A percentile compares a stretch with the other conserved stretches of the same genome.
These are phyloP conservation scores for Eimeria maxima DNA, from an alignment of 169 alveolate genomes.

Conservation along the genomic window DNA sequence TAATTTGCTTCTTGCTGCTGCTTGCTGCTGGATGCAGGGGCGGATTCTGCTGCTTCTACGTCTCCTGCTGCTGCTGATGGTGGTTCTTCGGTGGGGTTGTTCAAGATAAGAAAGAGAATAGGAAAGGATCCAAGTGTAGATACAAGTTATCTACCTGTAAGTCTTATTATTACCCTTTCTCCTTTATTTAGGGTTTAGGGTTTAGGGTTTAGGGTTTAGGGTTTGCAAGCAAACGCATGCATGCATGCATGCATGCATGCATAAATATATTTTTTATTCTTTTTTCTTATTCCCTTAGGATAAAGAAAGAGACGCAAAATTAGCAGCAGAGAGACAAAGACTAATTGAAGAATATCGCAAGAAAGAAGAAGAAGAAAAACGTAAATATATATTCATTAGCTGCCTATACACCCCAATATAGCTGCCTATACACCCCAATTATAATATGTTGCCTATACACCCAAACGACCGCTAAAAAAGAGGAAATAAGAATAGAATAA, in stretches of 20 bases:
- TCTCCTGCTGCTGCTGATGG: too few relatives aligned
- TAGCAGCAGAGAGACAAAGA: constrained; percentile 15
- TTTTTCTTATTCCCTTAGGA: constrained; percentile 67
- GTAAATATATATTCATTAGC: not conserved
- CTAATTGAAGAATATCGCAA: constrained; percentile 70
- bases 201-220: too few relatives aligned
- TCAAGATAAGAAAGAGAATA: constrained; percentile 24
- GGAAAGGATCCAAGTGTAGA: constrained; percentile 83
- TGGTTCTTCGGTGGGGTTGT: not conserved
- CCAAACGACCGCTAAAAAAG: too few relatives aligned
- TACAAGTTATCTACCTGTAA: constrained; percentile 78
- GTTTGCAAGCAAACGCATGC: too few relatives aligned
- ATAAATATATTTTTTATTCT: too few relatives aligned
- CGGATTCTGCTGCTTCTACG: not conserved
- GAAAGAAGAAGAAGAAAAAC: constrained; percentile 42
- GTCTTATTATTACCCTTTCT: too few relatives aligned
- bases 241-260: too few relatives aligned
- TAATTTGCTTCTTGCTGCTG: not conserved
- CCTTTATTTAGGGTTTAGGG: too few relatives aligned
- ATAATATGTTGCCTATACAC: not conserved
- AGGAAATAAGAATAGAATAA: too few relatives aligned
- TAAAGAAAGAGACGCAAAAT: constrained; percentile 67
- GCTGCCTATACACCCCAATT: not conserved
- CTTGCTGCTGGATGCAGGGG: not conserved
- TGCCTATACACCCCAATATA: too few relatives aligned